Percentiles rank a stretch among this genome's conserved stretches.
Conservation (phyloP, 192 early-diverging fungal species). For the Fimicolochytrium jonesii region DNA sequence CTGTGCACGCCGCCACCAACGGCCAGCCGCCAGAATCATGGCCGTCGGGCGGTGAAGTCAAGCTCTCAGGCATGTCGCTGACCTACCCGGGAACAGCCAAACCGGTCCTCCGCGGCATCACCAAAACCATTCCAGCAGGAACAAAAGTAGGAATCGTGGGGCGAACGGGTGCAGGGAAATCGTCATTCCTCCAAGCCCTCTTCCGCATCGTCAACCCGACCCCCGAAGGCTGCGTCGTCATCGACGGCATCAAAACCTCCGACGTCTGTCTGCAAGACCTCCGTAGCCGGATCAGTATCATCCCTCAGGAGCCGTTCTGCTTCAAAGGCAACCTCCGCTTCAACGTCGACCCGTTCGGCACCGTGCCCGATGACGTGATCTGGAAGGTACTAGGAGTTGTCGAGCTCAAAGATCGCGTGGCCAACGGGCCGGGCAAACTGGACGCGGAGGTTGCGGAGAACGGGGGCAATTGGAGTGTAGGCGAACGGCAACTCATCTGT, state of each 20-base stretch:
- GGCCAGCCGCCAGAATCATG: slow-evolving; percentile 40
- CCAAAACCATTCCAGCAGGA: slow-evolving; percentile 55
- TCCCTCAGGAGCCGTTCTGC: slow-evolving; percentile 65
- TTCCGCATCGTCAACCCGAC: slow-evolving; percentile 71
- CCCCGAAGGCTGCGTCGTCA: slow-evolving; percentile 45
- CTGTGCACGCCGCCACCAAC: background rate
- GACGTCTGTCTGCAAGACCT: slow-evolving; percentile 53
- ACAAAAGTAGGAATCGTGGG: slow-evolving; percentile 83
- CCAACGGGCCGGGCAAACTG: slow-evolving; percentile 33
- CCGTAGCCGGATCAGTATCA: slow-evolving; percentile 49
- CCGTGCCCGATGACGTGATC: slow-evolving; percentile 58
- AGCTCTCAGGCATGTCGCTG: slow-evolving; percentile 52
- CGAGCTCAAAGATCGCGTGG: slow-evolving; percentile 34
- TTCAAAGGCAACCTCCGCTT: slow-evolving; percentile 67
- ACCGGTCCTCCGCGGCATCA: slow-evolving; percentile 57
- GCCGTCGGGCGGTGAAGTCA: slow-evolving; percentile 58
- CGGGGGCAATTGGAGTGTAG: slow-evolving; percentile 66
- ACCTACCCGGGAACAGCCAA: slow-evolving; percentile 42
- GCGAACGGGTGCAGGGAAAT: slow-evolving; percentile 77
- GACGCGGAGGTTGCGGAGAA: slow-evolving; percentile 81
- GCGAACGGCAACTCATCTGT: slow-evolving; percentile 80
- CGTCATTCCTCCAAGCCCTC: slow-evolving; percentile 59
- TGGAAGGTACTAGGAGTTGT: slow-evolving; percentile 66
- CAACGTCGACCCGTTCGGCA: slow-evolving; percentile 69
- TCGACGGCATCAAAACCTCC: slow-evolving; percentile 66